Conservation (phyloP, 768 basidiomycete genomes). For the Psilocybe cubensis region DNA sequence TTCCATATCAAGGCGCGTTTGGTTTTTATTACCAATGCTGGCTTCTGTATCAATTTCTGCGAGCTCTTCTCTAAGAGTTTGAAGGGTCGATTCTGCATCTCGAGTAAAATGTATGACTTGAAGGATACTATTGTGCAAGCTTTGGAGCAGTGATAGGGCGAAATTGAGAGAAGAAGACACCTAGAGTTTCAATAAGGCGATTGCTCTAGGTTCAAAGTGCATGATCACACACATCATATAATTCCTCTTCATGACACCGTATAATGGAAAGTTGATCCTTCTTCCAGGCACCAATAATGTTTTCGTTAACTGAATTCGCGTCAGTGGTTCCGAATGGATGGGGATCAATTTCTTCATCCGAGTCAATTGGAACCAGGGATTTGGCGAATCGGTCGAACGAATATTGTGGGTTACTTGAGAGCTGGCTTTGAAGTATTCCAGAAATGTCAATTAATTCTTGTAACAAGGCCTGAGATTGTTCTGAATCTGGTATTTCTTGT, state of each 20-base stretch:
- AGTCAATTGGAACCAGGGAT: conserved; percentile 10
- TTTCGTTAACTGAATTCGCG: conserved; percentile 3
- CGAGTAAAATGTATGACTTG: conserved; percentile 10
- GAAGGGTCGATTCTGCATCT: conserved; percentile 24
- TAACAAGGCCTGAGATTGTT: not conserved
- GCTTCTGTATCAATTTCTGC: conserved; percentile 16
- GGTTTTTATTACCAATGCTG: not conserved
- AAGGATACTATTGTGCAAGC: conserved; percentile 12
- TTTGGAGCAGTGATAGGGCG: conserved; percentile 16
- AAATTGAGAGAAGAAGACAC: conserved; percentile 8
- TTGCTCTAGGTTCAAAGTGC: not conserved
- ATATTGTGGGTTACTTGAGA: not conserved
- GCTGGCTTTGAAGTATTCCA: conserved; percentile 9
- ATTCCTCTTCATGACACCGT: conserved; percentile 6
- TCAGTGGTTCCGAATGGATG: not conserved
- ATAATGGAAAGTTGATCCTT: conserved; percentile 22
- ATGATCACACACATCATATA: conserved; percentile 12
- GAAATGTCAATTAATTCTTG: conserved; percentile 14
- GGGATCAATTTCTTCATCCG: not conserved
- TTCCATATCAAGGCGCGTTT: not conserved
- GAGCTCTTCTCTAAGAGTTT: conserved; percentile 26
- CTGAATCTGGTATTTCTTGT: not conserved
- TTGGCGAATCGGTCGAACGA: not conserved
- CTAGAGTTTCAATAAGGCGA: conserved; percentile 1
- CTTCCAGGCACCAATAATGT: conserved; percentile 17